Percentiles rank a stretch among this genome's conserved stretches.
Evolutionary conservation across 306 rosid species (phyloP).

Genomic region (Echinosophora koreensis): DNA sequence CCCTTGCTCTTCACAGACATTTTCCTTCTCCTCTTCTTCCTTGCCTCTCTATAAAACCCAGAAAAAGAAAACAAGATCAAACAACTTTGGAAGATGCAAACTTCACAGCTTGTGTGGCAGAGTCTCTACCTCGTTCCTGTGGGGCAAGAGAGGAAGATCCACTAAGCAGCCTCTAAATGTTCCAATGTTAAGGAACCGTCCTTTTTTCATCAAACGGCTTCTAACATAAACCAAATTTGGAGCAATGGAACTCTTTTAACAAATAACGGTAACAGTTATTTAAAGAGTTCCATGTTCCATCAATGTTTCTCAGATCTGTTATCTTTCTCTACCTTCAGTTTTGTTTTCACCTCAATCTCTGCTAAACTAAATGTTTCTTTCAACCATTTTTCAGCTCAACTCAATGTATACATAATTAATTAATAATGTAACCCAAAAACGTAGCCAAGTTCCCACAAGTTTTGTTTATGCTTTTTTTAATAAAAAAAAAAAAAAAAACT

Average conservation of each 20-base stretch:
- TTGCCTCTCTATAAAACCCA: slow-evolving; percentile 35
- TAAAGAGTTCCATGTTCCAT: slow-evolving; percentile 39
- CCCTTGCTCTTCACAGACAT: slow-evolving; percentile 77
- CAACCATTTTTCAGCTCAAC: slow-evolving; percentile 43
- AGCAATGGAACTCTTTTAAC: slow-evolving; percentile 3
- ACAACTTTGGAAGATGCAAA: slow-evolving; percentile 34
- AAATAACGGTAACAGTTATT: slow-evolving; percentile 46
- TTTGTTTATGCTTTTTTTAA: too few relatives aligned
- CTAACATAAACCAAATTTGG: slow-evolving; percentile 2
- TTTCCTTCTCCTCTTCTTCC: slow-evolving; percentile 36
- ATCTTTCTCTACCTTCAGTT: slow-evolving; percentile 36
- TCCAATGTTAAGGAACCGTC: slow-evolving; percentile 47
- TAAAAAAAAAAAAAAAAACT: not conserved
- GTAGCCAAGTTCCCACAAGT: not conserved
- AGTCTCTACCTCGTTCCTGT: slow-evolving; percentile 8
- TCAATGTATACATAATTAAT: slow-evolving; percentile 18
- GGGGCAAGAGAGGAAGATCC: slow-evolving; percentile 50
- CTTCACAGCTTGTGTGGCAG: slow-evolving; percentile 37
- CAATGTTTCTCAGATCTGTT: slow-evolving; percentile 36
- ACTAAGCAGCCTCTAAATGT: slow-evolving; percentile 38
- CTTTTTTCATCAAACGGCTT: slow-evolving; percentile 37
- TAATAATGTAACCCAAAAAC: not conserved
- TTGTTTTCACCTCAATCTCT: slow-evolving; percentile 18
- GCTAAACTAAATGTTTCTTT: slow-evolving; percentile 29
- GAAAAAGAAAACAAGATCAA: not conserved